Conservation (phyloP, 2,329 filamentous ascomycete genomes). For the Septoria petroselini region DNA sequence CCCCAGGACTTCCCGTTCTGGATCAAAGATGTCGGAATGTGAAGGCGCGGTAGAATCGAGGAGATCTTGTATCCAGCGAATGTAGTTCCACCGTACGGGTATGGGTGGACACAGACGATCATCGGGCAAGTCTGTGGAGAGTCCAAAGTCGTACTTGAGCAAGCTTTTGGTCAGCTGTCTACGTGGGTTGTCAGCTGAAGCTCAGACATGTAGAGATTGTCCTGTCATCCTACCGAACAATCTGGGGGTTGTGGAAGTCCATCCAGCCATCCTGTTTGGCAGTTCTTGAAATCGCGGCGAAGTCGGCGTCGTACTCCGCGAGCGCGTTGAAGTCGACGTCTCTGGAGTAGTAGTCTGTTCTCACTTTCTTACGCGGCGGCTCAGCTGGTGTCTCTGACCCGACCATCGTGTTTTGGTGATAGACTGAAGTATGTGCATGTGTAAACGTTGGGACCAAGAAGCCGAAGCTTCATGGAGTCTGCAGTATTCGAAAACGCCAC, state of each 20-base stretch:
- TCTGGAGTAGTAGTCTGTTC: constrained; percentile 49
- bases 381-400: background rate
- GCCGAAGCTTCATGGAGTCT: no score
- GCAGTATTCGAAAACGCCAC: no score
- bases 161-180: constrained; percentile 71
- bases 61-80: constrained; percentile 81
- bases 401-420: no score
- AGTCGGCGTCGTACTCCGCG: constrained; percentile 57
- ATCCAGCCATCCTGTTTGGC: constrained; percentile 55
- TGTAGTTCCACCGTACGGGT: constrained; percentile 69
- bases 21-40: constrained; percentile 46
- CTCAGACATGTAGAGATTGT: constrained; percentile 56
- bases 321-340: constrained; percentile 62
- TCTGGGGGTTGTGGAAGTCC: constrained; percentile 74
- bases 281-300: constrained; percentile 51
- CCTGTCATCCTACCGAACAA: constrained; percentile 61
- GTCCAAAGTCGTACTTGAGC: constrained; percentile 69
- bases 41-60: constrained; percentile 65
- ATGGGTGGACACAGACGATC: constrained; percentile 86
- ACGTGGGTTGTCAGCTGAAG: background rate
- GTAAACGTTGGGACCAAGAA: no score
- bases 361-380: constrained; percentile 3
- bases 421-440: no score
- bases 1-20: constrained; percentile 59
- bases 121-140: constrained; percentile 67